Evolutionary conservation across 2,329 filamentous ascomycete genomes (phyloP).

Genomic region (Neonectria faginata): DNA sequence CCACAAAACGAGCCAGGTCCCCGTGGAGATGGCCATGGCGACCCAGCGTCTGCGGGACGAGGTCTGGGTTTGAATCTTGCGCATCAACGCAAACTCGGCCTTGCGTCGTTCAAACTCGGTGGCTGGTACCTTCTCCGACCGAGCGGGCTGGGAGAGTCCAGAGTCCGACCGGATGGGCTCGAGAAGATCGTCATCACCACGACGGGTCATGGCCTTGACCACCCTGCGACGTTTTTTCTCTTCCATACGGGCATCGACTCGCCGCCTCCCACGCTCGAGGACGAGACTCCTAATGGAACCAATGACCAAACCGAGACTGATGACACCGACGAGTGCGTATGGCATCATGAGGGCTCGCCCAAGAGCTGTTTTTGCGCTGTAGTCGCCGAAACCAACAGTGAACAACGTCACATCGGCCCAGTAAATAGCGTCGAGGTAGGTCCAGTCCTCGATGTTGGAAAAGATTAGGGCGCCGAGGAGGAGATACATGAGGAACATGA

Average conservation of each 20-base stretch:
- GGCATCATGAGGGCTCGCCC: conserved; percentile 82
- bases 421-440: conserved; percentile 81
- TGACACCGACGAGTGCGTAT: conserved; percentile 84
- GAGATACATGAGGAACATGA: conserved; percentile 85
- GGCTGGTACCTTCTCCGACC: conserved; percentile 29
- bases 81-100: conserved; percentile 83
- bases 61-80: conserved; percentile 77
- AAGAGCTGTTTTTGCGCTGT: conserved; percentile 60
- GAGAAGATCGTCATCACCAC: conserved; percentile 61
- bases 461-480: conserved; percentile 83
- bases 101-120: conserved; percentile 71
- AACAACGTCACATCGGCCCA: conserved; percentile 81
- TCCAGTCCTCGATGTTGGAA: conserved; percentile 77
- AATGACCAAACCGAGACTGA: conserved; percentile 86
- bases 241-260: conserved; percentile 67
- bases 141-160: conserved; percentile 15
- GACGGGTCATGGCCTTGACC: conserved; percentile 58
- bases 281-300: conserved; percentile 78
- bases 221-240: conserved; percentile 67
- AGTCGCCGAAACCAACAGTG: conserved; percentile 73
- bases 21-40: conserved; percentile 74
- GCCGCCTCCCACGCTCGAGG: conserved; percentile 66
- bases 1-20: conserved; percentile 81
- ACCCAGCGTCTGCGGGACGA: conserved; percentile 78
- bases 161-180: conserved; percentile 56